Base-by-base conservation (phyloP, 495 filamentous ascomycete species). In the Bathelium albidoporum region DNA sequence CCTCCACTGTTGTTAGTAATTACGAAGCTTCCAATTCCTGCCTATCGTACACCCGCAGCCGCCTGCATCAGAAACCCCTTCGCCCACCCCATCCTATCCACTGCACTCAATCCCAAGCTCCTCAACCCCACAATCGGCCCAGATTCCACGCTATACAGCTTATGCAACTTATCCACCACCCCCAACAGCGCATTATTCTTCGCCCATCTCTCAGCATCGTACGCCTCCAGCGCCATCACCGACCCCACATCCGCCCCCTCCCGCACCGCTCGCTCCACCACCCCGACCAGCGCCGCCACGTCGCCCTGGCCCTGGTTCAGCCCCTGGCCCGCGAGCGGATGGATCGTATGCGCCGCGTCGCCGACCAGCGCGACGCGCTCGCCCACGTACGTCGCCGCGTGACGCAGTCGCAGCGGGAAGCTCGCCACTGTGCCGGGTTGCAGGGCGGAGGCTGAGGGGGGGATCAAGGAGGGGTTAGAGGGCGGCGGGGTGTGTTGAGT, bases 221-320 rank as follows among this genome's bases (percentile, higher is more conserved):
- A 98, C 0, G 80, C 73, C 66, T 96, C 91, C 1, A 98, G 79
- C 1, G 85, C 83, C 73, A 92, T 82, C 26, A 81, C 68, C 55
- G 65, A 70, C 39, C 79, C 73, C 22, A 97, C 84, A 73, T 98
- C 94, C 78, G 88, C 86, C 0, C 95, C 94, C 69, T 92, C 85
- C 52, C 75, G 76, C 26, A 95, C 86, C 4, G 90, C 90, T 63
- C 87, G 86, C 66, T 87, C 82, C 60, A 98, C 86, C 0, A 85
- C 86, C 49, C 77, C 77, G 10, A 83, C 84, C 7, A 98, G 81
- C 43, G 86, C 85, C 60, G 89, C 83, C 1, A 93, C 87, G 72
- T 98, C 94, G 20, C 83, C 90, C 62, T 96, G 84, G 2, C 94
- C 94, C 68, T 95, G 90, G 70, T 98, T 98, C 18, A 98, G 81